Percentiles rank a stretch among this genome's conserved stretches.
These are phyloP conservation scores for Linaria vulgaris DNA, from an alignment of 257 asterid genomes.

Conservation along the genomic window DNA sequence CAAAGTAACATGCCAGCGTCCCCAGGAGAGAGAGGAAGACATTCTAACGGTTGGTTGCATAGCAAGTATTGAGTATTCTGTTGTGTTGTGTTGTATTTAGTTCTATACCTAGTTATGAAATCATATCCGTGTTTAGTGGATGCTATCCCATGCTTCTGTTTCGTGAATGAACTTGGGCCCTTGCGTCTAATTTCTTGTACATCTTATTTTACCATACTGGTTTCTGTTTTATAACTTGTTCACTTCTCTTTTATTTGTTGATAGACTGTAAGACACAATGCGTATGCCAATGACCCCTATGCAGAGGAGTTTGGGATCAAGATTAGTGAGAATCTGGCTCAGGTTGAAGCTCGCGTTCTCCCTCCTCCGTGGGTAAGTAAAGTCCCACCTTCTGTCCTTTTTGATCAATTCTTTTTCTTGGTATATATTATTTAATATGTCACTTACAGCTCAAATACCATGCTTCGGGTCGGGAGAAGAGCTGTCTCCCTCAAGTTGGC, in stretches of 20 bases:
- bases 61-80: too few relatives aligned
- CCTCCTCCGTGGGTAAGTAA: conserved; percentile 81
- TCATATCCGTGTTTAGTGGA: neutral
- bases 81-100: neutral
- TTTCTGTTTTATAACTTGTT: too few relatives aligned
- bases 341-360: conserved; percentile 92
- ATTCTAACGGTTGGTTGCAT: conserved; percentile 60
- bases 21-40: conserved; percentile 67
- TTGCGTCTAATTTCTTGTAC: neutral
- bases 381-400: neutral
- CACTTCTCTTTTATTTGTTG: neutral
- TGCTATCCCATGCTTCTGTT: neutral
- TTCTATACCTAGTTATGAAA: neutral
- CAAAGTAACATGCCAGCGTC: conserved; percentile 95
- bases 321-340: conserved; percentile 77
- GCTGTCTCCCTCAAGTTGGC: conserved; percentile 89
- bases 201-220: too few relatives aligned
- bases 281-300: conserved; percentile 71
- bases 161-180: conserved; percentile 4
- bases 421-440: neutral
- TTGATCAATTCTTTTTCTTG: neutral
- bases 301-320: conserved; percentile 91
- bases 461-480: conserved; percentile 88
- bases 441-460: conserved; percentile 79
- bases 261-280: conserved; percentile 83